Conservation (phyloP, 2,329 filamentous ascomycete genomes). For the Botrytis pseudocinerea region DNA sequence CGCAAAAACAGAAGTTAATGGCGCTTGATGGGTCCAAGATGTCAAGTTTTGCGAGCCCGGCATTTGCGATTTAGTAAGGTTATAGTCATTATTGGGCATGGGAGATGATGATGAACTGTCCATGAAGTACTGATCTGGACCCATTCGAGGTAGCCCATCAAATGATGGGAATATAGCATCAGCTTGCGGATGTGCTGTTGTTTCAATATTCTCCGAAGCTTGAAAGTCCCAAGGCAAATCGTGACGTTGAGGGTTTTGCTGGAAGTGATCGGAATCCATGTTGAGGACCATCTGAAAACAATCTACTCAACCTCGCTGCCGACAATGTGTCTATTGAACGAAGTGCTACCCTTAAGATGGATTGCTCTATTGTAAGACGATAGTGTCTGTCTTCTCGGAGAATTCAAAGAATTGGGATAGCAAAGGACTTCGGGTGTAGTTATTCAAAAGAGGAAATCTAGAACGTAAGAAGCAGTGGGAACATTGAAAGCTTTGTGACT, state of each 20-base stretch:
- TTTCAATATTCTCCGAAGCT: slow-evolving; percentile 29
- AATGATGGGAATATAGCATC: slow-evolving; percentile 31
- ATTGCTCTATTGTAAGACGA: slow-evolving; percentile 38
- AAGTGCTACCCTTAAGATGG: slow-evolving; percentile 33
- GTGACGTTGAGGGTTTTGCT: slow-evolving; percentile 30
- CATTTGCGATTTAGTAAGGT: slow-evolving; percentile 22
- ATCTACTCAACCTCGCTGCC: slow-evolving; percentile 23
- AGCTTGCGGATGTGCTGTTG: slow-evolving; percentile 29
- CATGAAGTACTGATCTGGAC: slow-evolving; percentile 34
- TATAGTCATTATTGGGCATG: slow-evolving; percentile 29
- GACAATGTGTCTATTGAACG: slow-evolving; percentile 35
- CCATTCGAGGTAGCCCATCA: slow-evolving; percentile 35
- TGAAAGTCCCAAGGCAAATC: slow-evolving; percentile 32
- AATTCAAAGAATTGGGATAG: slow-evolving; percentile 37
- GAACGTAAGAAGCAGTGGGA: slow-evolving; percentile 14
- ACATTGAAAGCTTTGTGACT: slow-evolving; percentile 23
- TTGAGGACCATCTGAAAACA: slow-evolving; percentile 31
- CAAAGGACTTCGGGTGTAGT: slow-evolving; percentile 38
- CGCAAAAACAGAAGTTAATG: slow-evolving; percentile 24
- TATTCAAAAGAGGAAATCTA: slow-evolving; percentile 34
- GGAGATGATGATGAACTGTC: slow-evolving; percentile 25
- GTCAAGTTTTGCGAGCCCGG: slow-evolving; percentile 26
- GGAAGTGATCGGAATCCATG: slow-evolving; percentile 37
- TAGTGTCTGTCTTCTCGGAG: slow-evolving; percentile 35
- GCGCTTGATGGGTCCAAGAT: slow-evolving; percentile 30